A percentile compares a stretch with the other conserved stretches of the same genome.
These are phyloP conservation scores for Metarhizium sp. DNA, from an alignment of 2,329 filamentous ascomycete genomes.

Conservation along the genomic window DNA sequence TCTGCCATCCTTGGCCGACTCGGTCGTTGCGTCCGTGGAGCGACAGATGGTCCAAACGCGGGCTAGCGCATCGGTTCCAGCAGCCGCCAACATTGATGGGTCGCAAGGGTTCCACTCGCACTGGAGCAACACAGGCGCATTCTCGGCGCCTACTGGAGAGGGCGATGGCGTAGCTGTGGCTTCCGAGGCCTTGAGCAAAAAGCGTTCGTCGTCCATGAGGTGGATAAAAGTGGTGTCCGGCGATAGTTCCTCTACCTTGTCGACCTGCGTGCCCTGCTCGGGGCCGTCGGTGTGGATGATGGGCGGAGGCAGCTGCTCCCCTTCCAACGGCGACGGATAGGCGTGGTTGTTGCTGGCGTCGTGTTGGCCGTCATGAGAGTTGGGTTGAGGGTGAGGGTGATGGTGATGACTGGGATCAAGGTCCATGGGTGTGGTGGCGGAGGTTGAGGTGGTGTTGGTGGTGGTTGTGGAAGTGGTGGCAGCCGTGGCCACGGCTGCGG, in stretches of 20 bases:
- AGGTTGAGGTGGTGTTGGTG: constrained; percentile 9
- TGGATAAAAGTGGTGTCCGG: constrained; percentile 52
- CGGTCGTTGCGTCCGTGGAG: constrained; percentile 34
- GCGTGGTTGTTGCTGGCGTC: constrained; percentile 40
- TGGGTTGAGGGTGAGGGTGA: constrained; percentile 12
- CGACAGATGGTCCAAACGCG: constrained; percentile 56
- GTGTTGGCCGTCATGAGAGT: constrained; percentile 18
- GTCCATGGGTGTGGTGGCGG: constrained; percentile 45
- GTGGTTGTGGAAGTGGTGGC: constrained; percentile 20
- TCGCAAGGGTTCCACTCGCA: constrained; percentile 61
- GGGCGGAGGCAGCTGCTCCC: constrained; percentile 44
- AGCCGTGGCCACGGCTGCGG: constrained; percentile 18
- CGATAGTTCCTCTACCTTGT: constrained; percentile 52
- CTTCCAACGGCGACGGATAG: constrained; percentile 55
- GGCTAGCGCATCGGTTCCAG: constrained; percentile 61
- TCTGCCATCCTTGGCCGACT: constrained; percentile 12
- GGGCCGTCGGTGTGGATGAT: constrained; percentile 49
- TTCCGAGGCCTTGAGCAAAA: constrained; percentile 16
- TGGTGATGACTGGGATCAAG: constrained; percentile 35
- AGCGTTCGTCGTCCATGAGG: constrained; percentile 33
- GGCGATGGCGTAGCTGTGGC: constrained; percentile 24
- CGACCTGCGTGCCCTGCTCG: constrained; percentile 54
- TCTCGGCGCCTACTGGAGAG: constrained; percentile 33
- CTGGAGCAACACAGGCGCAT: constrained; percentile 53
- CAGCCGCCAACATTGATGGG: constrained; percentile 56